These are phyloP conservation scores for Massariosphaeria phaeospora DNA, from an alignment of 495 filamentous ascomycete species.

Conservation along the genomic window DNA sequence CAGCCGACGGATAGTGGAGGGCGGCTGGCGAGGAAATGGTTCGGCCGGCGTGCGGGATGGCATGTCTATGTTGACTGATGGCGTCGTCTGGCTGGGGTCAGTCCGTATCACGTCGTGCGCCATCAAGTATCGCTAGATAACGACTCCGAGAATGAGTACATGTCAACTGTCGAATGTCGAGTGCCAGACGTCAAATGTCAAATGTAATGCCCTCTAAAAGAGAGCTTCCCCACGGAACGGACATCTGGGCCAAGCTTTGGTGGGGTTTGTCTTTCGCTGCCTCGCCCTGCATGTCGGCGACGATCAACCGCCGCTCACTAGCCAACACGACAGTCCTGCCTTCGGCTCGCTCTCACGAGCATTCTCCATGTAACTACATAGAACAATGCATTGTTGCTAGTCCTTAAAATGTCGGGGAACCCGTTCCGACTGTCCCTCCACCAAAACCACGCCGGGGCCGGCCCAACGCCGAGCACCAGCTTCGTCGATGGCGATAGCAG, in stretches of 20 bases:
- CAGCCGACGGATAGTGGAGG: slow-evolving; percentile 70
- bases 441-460: slow-evolving; percentile 4
- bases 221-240: too few relatives aligned
- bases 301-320: slow-evolving; percentile 17
- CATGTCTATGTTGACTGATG: slow-evolving; percentile 41
- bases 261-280: slow-evolving; percentile 14
- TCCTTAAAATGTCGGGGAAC: slow-evolving; percentile 40
- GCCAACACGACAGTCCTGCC: slow-evolving; percentile 4
- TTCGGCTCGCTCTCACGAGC: background rate
- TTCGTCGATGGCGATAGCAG: slow-evolving; percentile 16
- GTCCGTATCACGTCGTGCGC: too few relatives aligned
- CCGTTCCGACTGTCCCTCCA: slow-evolving; percentile 36
- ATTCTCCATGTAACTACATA: slow-evolving; percentile 30
- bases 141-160: too few relatives aligned
- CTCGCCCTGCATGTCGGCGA: slow-evolving; percentile 16
- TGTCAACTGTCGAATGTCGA: too few relatives aligned
- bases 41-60: slow-evolving; percentile 45
- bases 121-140: too few relatives aligned
- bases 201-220: too few relatives aligned
- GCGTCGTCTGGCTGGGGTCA: too few relatives aligned
- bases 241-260: background rate
- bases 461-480: slow-evolving; percentile 13
- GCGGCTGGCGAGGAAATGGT: slow-evolving; percentile 59
- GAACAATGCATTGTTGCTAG: slow-evolving; percentile 34
- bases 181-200: too few relatives aligned